These are phyloP conservation scores for Truncatella angustata DNA, from an alignment of 2,329 filamentous ascomycete genomes.

Conservation along the genomic window DNA sequence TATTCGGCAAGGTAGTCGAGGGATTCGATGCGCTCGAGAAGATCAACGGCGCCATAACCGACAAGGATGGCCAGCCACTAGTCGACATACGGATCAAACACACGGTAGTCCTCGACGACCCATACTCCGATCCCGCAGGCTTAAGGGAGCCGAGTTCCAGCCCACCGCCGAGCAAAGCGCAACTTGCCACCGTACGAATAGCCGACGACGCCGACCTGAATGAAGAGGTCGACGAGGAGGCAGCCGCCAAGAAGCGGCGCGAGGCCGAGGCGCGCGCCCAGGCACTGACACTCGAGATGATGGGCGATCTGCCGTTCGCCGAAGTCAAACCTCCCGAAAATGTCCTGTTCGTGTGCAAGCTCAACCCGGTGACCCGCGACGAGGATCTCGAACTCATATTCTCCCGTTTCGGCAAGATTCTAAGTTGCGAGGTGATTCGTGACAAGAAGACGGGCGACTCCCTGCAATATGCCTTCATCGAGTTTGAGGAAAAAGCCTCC, in stretches of 20 bases:
- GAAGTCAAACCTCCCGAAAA: constrained; percentile 98
- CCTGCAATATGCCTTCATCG: constrained; percentile 95
- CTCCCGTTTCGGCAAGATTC: constrained; percentile 89
- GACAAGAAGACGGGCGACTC: constrained; percentile 94
- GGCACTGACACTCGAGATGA: constrained; percentile 93
- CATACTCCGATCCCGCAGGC: constrained; percentile 77
- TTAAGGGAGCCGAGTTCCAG: constrained; percentile 76
- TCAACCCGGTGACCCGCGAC: constrained; percentile 94
- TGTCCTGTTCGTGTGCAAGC: constrained; percentile 95
- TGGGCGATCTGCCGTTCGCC: constrained; percentile 94
- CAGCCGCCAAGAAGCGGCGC: constrained; percentile 73
- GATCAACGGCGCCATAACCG: constrained; percentile 86
- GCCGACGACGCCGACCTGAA: constrained; percentile 83
- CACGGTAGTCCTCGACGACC: constrained; percentile 88
- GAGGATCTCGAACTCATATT: constrained; percentile 95
- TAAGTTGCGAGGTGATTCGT: constrained; percentile 94
- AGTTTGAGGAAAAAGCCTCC: constrained; percentile 88
- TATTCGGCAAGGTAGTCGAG: constrained; percentile 94
- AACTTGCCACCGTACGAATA: constrained; percentile 88
- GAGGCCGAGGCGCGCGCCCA: constrained; percentile 92
- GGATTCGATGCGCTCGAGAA: constrained; percentile 93
- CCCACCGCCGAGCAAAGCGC: constrained; percentile 77
- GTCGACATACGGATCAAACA: constrained; percentile 95
- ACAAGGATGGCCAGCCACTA: constrained; percentile 80
- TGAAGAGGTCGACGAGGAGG: constrained; percentile 71